A percentile compares a stretch with the other conserved stretches of the same genome.
phyloP scores from a whole-genome alignment of 768 basidiomycete genomes.

The Cyclocybe aegerita region DNA sequence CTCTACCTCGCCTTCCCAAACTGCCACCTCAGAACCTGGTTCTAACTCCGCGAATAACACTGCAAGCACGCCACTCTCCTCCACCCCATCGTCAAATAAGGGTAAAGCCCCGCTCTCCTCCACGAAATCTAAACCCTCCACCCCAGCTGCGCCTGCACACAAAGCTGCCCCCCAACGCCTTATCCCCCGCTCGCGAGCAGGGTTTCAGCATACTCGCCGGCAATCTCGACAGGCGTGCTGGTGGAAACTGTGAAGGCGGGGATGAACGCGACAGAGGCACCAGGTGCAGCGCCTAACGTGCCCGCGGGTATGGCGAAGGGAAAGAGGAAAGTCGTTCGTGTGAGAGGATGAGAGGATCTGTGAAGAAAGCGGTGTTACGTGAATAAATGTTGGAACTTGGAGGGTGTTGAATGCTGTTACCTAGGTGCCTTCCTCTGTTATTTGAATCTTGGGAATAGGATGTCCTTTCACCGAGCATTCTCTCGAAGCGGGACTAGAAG shows the following conservation, averaged over 20 bases:
- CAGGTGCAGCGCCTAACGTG: slow-evolving; percentile 31
- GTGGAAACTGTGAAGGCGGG: slow-evolving; percentile 86
- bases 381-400: neutral
- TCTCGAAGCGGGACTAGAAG: too few relatives aligned
- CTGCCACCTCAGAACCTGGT: slow-evolving; percentile 10
- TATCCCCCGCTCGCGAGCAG: slow-evolving; percentile 71
- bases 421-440: too few relatives aligned
- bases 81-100: slow-evolving; percentile 32
- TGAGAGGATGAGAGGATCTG: slow-evolving; percentile 46
- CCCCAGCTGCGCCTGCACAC: slow-evolving; percentile 16
- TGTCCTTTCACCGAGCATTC: too few relatives aligned
- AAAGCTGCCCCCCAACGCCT: slow-evolving; percentile 62
- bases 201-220: slow-evolving; percentile 79
- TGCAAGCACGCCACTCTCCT: slow-evolving; percentile 21
- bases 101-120: slow-evolving; percentile 40
- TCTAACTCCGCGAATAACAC: slow-evolving; percentile 11
- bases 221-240: slow-evolving; percentile 72
- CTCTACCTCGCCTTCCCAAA: neutral
- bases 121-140: slow-evolving; percentile 39
- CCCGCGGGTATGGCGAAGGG: slow-evolving; percentile 55
- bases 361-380: neutral
- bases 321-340: slow-evolving; percentile 78
- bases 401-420: neutral
- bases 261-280: slow-evolving; percentile 62
- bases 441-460: too few relatives aligned